Percentiles rank a stretch among this genome's conserved stretches.
Conservation (phyloP, 1,284 basidiomycete species). For the Polyporus tsugae region DNA sequence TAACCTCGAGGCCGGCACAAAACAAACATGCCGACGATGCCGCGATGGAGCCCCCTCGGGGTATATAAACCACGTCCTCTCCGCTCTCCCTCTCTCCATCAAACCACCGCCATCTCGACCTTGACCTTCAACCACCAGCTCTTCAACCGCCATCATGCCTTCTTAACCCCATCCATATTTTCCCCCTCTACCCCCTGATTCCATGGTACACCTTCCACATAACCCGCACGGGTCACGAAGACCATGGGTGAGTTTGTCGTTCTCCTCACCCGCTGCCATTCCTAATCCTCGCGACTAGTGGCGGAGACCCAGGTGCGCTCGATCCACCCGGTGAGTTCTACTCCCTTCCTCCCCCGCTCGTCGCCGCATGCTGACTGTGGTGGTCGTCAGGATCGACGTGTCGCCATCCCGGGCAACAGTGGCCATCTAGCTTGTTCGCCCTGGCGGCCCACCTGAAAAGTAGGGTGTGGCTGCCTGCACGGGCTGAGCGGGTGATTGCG, state of each 20-base stretch:
- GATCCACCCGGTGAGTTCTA: not conserved
- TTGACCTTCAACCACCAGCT: not conserved
- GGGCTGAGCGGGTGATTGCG: too few species aligned
- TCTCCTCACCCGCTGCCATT: not conserved
- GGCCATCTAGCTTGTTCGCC: too few species aligned
- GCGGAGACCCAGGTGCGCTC: constrained; percentile 2
- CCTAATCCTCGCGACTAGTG: not conserved
- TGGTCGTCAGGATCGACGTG: too few species aligned
- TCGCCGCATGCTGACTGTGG: too few species aligned
- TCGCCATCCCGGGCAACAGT: too few species aligned
- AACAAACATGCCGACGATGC: not conserved
- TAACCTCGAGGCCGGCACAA: not conserved
- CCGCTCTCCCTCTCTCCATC: not conserved
- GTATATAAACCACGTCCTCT: not conserved
- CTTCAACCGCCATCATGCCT: not conserved
- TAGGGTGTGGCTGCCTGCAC: too few species aligned
- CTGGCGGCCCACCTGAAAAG: too few species aligned
- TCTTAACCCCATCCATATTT: not conserved
- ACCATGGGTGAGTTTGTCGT: not conserved
- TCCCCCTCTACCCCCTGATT: not conserved
- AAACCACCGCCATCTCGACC: not conserved
- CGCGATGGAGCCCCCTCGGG: not conserved
- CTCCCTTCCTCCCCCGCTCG: not conserved
- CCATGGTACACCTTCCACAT: not conserved
- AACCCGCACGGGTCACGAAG: not conserved